Percentiles rank a stretch among this genome's conserved stretches.
These are phyloP conservation scores for Gossypium arboreum DNA, from an alignment of 345 rosid species.

Conservation along the genomic window DNA sequence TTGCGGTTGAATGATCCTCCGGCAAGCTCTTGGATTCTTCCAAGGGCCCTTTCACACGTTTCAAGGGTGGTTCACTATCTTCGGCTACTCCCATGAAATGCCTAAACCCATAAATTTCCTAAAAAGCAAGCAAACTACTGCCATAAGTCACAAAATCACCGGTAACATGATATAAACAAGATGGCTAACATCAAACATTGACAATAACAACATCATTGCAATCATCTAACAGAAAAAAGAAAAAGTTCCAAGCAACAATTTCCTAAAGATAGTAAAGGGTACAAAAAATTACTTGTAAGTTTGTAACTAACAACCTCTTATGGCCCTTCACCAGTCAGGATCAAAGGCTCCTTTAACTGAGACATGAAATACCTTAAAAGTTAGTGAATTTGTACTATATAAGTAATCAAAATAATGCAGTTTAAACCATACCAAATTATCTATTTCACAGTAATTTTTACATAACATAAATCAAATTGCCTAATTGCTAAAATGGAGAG, in stretches of 20 bases:
- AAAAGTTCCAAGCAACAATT: slow-evolving; percentile 1
- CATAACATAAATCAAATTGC: too few species aligned
- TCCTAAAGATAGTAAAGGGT: not conserved
- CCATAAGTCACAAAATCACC: too few species aligned
- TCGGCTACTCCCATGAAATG: too few species aligned
- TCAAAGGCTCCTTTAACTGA: not conserved
- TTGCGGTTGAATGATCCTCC: slow-evolving; percentile 34
- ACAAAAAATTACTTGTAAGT: not conserved
- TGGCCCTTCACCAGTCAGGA: not conserved
- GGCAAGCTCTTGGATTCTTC: slow-evolving; percentile 15
- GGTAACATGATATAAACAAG: not conserved
- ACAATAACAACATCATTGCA: not conserved
- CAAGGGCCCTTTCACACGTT: too few species aligned
- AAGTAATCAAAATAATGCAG: too few species aligned
- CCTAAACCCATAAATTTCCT: too few species aligned
- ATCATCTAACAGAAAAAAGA: not conserved
- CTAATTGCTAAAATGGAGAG: too few species aligned
- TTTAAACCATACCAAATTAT: too few species aligned
- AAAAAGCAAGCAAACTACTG: not conserved
- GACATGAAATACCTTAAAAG: not conserved
- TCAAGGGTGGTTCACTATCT: too few species aligned
- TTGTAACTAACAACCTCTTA: not conserved
- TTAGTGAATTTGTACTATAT: not conserved
- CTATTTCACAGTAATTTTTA: too few species aligned
- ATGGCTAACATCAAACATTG: not conserved